Evolutionary conservation across 176 grass and related monocot genomes (phyloP), one percentile per base, ranked within the genome.

Genomic region (Puya raimondii): DNA sequence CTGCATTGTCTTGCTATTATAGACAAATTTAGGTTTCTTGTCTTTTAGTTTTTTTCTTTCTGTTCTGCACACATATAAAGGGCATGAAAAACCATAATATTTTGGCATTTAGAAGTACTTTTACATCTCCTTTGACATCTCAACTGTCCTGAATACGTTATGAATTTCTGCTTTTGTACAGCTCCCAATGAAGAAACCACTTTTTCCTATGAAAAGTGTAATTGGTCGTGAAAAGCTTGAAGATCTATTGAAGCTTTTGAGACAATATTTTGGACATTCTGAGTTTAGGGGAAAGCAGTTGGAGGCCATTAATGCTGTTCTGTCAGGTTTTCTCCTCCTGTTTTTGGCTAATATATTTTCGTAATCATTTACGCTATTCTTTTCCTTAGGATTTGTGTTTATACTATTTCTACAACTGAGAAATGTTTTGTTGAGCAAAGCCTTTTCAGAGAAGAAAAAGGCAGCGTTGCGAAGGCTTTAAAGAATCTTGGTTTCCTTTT

Each of bases 251-350:
- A 85, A 74, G 27, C 70, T 96, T 49, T 71, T 96, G 80, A 80
- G 82, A 26, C 71, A 61, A 20, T 83, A 87, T 83, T 96, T 96
- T 53, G 86, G 92, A 15, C 83, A 96, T 58, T 85, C 86, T 23
- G 84, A 71, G 58, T 96, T 92, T 47, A 76, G 88, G 2, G 92
- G 92, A 78, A 92, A 87, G 72, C 88, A 96, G 58, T 79, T 89
- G 2, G 88, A 92, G 26, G 92, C 86, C 70, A 96, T 96, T 74
- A 50, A 87, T 78, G 88, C 88, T 89, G 92, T 89, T 86, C 68
- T 96, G 65, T 86, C 83, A 96, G 92, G 86, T 91, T 48, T 16
- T 50, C 9, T 52, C 51, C 53, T 2, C 25, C 1, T 63, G 65
- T 10, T 64, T 49, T 12, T 69, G 47, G 21, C 54, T 10, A 8